A percentile compares a stretch with the other conserved stretches of the same genome.
phyloP scores from a whole-genome alignment of 1,139 yeast species.

The Kluyveromyces sp. region DNA sequence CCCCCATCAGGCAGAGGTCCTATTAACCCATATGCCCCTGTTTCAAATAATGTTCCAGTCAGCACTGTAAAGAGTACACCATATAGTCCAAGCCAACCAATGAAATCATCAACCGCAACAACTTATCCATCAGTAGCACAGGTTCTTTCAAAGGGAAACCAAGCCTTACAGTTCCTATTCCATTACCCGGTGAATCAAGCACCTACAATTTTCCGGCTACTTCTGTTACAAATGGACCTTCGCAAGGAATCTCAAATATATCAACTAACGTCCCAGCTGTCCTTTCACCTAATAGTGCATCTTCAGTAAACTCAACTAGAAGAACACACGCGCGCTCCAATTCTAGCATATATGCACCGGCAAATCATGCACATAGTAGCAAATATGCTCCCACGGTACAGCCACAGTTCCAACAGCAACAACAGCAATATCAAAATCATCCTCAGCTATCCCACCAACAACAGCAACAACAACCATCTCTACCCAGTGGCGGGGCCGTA shows the following conservation, averaged over 20 bases:
- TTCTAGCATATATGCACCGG: conserved; percentile 28
- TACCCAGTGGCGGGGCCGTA: neutral
- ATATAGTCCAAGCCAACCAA: neutral
- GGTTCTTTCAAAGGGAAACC: neutral
- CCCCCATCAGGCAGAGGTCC: too few species aligned
- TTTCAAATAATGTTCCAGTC: too few species aligned
- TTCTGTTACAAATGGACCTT: too few species aligned
- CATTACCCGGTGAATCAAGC: neutral
- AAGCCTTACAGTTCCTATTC: neutral
- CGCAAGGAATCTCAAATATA: too few species aligned
- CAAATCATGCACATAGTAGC: conserved; percentile 24
- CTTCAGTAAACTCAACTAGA: conserved; percentile 3
- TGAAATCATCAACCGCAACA: neutral
- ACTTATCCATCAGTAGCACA: neutral
- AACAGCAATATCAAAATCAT: neutral
- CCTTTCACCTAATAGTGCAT: conserved; percentile 9
- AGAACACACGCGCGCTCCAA: conserved; percentile 26
- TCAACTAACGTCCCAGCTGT: conserved; percentile 3
- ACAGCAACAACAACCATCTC: conserved; percentile 1
- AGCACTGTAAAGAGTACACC: neutral
- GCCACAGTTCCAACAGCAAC: conserved; percentile 26
- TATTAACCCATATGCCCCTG: too few species aligned
- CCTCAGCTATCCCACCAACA: neutral
- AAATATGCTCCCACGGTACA: conserved; percentile 36
- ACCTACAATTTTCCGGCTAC: neutral